Evolutionary conservation across 2,329 filamentous ascomycete genomes (phyloP), one percentile per base, ranked within the genome.

Genomic region (Colletotrichum shisoi): DNA sequence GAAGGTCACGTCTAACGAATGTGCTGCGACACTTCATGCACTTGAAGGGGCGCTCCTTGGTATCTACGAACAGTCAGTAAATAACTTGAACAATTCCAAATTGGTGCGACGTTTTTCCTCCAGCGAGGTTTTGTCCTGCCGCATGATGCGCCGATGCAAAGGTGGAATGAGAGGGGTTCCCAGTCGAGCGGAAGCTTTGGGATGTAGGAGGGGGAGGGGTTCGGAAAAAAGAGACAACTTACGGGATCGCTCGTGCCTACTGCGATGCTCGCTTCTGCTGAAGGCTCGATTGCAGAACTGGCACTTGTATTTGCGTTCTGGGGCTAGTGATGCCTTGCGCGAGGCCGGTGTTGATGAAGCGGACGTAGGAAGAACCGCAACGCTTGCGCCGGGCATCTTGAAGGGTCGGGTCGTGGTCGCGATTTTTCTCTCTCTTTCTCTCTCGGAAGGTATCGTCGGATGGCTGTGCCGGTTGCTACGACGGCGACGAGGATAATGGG

Each of bases 241-340:
- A 98, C 95, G 95, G 79, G 93, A 97, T 82, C 95, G 88, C 82
- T 99, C 95, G 81, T 99, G 95, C 80, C 95, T 87, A 81, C 93
- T 97, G 74, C 95, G 89, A 80, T 99, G 95, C 81, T 99, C 95
- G 79, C 93, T 97, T 79, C 95, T 87, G 83, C 94, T 97, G 80
- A 99, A 99, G 71, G 95, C 95, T 80, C 95, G 88, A 82, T 94
- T 94, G 84, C 95, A 98, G 81, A 97, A 98, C 84, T 97, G 93
- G 83, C 95, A 99, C 80, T 98, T 97, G 88, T 99, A 99, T 82
- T 97, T 97, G 85, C 96, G 94, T 84, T 98, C 95, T 63, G 94
- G 93, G 73, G 88, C 90, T 73, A 89, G 82, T 69, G 90, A 84
- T 72, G 90, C 81, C 82, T 96, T 96, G 80, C 91, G 89, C 75